Evolutionary conservation across 1,139 yeast species (phyloP), one percentile per base, ranked within the genome.

Genomic region (Nakaseomyces bracarensis): DNA sequence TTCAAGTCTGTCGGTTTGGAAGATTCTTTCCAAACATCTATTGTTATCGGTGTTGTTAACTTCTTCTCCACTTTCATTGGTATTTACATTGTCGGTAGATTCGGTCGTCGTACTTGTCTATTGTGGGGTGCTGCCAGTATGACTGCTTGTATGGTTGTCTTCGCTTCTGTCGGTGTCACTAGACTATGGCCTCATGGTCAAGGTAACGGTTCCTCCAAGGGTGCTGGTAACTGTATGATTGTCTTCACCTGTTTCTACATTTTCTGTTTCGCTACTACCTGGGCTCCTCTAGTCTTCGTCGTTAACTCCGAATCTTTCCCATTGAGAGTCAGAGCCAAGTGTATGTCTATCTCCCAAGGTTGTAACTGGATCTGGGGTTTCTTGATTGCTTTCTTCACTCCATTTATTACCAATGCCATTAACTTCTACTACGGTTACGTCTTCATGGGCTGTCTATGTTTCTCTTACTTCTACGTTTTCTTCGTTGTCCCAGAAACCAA

Each of bases 271-370:
- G 93, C 94, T 41, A 71, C 82, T 41, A 79, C 93, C 13, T 83
- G 94, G 94, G 95, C 89, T 48, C 91, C 94, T 55, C 76, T 80
- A 58, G 80, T 80, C 40, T 84, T 71, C 68, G 80, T 80, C 48
- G 76, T 82, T 55, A 74, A 78, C 43, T 77, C 91, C 31, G 94
- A 84, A 68, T 71, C 80, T 45, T 83, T 76, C 68, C 93, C 94
- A 60, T 73, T 82, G 53, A 75, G 89, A 66, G 75, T 82, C 58
- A 78, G 84, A 67, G 73, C 86, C 38, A 82, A 82, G 69, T 86
- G 81, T 48, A 81, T 82, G 79, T 76, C 86, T 48, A 66, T 83
- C 49, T 82, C 89, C 40, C 70, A 77, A 34, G 82, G 81, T 43
- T 72, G 81, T 43, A 82, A 82, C 68, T 83, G 91, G 91, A 46